These are phyloP conservation scores for Pseudogymnoascus sp. DNA, from an alignment of 2,329 filamentous ascomycete species.

Conservation along the genomic window DNA sequence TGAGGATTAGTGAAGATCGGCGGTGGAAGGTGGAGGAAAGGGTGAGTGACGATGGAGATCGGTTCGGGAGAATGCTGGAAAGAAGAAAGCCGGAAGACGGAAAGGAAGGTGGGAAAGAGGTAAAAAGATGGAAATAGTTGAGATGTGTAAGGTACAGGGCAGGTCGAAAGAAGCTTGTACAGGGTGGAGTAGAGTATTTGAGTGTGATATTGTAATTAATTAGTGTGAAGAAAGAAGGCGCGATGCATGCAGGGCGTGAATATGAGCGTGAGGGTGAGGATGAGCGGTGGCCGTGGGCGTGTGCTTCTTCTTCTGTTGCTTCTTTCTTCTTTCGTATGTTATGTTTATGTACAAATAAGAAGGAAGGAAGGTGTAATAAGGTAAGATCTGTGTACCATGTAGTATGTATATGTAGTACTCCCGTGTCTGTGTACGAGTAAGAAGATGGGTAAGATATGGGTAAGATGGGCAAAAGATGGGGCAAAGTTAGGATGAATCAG, in stretches of 20 bases:
- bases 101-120: not conserved
- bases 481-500: not conserved
- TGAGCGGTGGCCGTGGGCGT: not conserved
- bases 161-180: not conserved
- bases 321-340: not conserved
- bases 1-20: not conserved
- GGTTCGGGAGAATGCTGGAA: not conserved
- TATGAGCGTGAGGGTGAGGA: not conserved
- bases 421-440: not conserved
- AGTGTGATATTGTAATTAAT: not conserved
- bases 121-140: not conserved
- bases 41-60: not conserved
- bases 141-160: not conserved
- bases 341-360: not conserved
- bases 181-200: not conserved
- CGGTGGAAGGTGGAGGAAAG: not conserved
- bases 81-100: not conserved
- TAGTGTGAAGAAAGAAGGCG: not conserved
- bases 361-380: not conserved
- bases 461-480: not conserved
- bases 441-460: not conserved
- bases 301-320: not conserved
- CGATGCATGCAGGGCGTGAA: not conserved
- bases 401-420: not conserved
- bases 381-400: not conserved